These are phyloP conservation scores for Floccularia luteovirens DNA, from an alignment of 768 basidiomycete genomes.

Conservation along the genomic window DNA sequence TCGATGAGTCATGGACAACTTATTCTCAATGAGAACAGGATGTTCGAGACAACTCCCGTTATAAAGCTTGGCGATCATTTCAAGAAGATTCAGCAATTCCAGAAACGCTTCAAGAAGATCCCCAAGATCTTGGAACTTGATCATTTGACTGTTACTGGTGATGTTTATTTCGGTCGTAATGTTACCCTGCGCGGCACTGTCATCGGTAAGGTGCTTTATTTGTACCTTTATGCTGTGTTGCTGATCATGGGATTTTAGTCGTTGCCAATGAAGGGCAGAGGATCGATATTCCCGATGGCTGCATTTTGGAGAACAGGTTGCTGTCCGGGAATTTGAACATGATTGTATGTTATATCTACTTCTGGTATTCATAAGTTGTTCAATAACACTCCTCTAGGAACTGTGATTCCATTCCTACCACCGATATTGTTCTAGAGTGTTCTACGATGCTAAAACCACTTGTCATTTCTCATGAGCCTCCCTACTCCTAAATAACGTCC, in stretches of 20 bases:
- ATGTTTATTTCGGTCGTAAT: slow-evolving; percentile 85
- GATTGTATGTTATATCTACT: slow-evolving; percentile 39
- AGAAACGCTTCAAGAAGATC: slow-evolving; percentile 93
- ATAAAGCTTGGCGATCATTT: slow-evolving; percentile 96
- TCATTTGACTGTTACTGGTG: slow-evolving; percentile 89
- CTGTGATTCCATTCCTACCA: too few species aligned
- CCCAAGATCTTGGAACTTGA: slow-evolving; percentile 88
- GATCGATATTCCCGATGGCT: slow-evolving; percentile 81
- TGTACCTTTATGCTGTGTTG: neutral
- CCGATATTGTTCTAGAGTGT: too few species aligned
- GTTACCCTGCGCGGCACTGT: slow-evolving; percentile 86
- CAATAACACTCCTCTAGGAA: too few species aligned
- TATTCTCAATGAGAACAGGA: slow-evolving; percentile 73
- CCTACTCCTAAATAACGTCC: neutral
- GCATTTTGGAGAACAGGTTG: slow-evolving; percentile 70
- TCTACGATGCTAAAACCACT: too few species aligned
- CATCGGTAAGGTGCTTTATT: slow-evolving; percentile 39
- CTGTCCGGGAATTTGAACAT: slow-evolving; percentile 83
- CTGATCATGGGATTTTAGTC: slow-evolving; percentile 21
- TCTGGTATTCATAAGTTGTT: neutral
- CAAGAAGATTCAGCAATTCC: slow-evolving; percentile 92
- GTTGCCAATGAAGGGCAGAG: slow-evolving; percentile 78
- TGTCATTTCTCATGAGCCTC: neutral
- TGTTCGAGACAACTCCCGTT: slow-evolving; percentile 88
- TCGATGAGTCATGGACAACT: slow-evolving; percentile 84